Evolutionary conservation across 2,329 filamentous ascomycete genomes (phyloP).

Genomic region (Sporothrix dimorphospora): DNA sequence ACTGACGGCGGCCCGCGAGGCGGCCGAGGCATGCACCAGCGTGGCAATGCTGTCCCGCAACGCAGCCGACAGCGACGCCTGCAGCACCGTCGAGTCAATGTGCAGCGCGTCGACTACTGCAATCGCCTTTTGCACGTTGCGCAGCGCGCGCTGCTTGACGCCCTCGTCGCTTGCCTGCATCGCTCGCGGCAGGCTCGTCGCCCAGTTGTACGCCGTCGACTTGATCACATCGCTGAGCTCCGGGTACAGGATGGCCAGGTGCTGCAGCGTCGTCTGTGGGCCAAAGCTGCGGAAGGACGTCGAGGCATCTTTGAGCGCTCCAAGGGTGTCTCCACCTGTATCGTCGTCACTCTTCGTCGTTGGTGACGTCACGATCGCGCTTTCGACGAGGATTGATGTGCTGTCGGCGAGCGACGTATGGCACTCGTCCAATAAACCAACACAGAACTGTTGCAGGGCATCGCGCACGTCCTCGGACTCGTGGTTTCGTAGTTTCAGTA

Average conservation of each 20-base stretch:
- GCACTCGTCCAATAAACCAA: constrained; percentile 78
- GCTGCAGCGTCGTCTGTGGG: constrained; percentile 47
- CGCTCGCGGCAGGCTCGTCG: constrained; percentile 74
- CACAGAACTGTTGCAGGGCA: constrained; percentile 71
- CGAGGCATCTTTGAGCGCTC: not conserved
- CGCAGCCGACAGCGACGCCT: constrained; percentile 67
- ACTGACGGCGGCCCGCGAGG: constrained; percentile 38
- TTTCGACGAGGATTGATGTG: constrained; percentile 75
- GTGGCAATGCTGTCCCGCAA: constrained; percentile 73
- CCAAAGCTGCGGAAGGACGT: constrained; percentile 25
- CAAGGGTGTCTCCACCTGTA: not conserved
- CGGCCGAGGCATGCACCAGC: constrained; percentile 43
- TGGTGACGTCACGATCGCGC: constrained; percentile 65
- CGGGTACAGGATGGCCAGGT: constrained; percentile 58
- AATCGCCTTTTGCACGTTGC: constrained; percentile 75
- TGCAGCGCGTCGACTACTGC: constrained; percentile 65
- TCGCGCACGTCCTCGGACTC: constrained; percentile 68
- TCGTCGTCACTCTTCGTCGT: not conserved
- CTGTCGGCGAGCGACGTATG: constrained; percentile 71
- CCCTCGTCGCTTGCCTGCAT: constrained; percentile 84
- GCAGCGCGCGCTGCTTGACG: constrained; percentile 71
- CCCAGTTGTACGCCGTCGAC: constrained; percentile 76
- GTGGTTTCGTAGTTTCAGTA: constrained; percentile 75
- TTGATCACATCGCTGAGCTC: constrained; percentile 62
- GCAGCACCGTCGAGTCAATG: constrained; percentile 66